Evolutionary conservation across 2,329 filamentous ascomycete species (phyloP).

Genomic region (Leptographium radiaticola): DNA sequence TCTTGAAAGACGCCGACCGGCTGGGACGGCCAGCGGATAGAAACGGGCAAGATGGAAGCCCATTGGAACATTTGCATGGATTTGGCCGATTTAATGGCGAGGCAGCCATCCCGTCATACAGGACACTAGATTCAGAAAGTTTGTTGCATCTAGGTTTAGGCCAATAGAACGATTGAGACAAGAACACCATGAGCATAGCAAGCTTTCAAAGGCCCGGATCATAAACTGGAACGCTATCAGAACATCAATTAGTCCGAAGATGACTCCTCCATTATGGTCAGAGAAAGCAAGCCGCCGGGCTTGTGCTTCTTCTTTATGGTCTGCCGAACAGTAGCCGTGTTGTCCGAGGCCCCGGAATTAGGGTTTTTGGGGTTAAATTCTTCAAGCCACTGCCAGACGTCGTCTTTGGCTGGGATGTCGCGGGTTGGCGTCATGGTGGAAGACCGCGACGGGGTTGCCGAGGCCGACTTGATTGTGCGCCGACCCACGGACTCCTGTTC

Average conservation of each 20-base stretch:
- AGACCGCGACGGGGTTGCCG: not conserved
- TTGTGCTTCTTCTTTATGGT: not conserved
- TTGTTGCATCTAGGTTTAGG: too few relatives aligned
- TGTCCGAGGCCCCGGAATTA: not conserved
- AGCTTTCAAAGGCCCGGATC: not conserved
- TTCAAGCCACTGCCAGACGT: slow-evolving; percentile 13
- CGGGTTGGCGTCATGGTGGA: not conserved
- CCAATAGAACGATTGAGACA: too few relatives aligned
- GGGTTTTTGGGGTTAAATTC: slow-evolving; percentile 8
- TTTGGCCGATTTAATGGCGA: too few relatives aligned
- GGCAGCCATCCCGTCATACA: too few relatives aligned
- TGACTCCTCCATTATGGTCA: not conserved
- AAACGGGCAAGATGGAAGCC: too few relatives aligned
- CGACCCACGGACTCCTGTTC: slow-evolving; percentile 4
- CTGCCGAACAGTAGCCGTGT: not conserved
- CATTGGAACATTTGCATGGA: too few relatives aligned
- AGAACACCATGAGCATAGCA: not conserved
- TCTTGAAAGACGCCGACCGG: not conserved
- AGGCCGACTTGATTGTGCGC: not conserved
- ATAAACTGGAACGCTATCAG: not conserved
- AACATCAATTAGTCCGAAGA: not conserved
- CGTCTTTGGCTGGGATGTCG: slow-evolving; percentile 1
- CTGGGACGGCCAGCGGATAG: not conserved
- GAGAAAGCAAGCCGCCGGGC: not conserved
- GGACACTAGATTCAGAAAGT: too few relatives aligned